A percentile compares a stretch with the other conserved stretches of the same genome.
These are phyloP conservation scores for Pyronema domesticum DNA, from an alignment of 495 filamentous ascomycete genomes.

Conservation along the genomic window DNA sequence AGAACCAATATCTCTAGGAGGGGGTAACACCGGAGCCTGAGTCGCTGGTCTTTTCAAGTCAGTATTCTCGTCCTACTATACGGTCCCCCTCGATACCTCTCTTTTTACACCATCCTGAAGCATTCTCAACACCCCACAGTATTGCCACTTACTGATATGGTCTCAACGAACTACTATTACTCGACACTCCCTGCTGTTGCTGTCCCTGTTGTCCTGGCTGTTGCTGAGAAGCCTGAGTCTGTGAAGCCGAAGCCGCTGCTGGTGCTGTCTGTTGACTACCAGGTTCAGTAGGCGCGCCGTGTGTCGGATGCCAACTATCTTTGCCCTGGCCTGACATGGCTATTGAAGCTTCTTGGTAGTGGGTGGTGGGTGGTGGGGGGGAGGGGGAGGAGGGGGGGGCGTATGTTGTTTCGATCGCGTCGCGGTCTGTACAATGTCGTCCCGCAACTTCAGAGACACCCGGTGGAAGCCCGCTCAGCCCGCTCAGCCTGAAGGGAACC, in stretches of 20 bases:
- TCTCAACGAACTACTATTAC: no score
- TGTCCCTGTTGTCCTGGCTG: background rate
- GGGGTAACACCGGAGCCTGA: constrained; percentile 18
- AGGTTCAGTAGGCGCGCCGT: constrained; percentile 6
- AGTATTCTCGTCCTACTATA: background rate
- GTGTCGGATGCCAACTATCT: constrained; percentile 23
- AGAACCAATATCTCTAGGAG: constrained; percentile 14
- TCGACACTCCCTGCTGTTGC: no score
- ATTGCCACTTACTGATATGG: background rate
- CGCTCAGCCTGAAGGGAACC: no score
- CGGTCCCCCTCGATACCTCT: background rate
- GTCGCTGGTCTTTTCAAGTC: constrained; percentile 1
- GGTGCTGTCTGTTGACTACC: constrained; percentile 9
- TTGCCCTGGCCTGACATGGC: constrained; percentile 17
- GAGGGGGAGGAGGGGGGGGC: no score
- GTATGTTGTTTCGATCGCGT: no score
- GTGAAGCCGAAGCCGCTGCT: constrained; percentile 7
- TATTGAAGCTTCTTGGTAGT: no score
- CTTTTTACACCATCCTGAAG: no score
- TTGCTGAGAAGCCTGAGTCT: background rate
- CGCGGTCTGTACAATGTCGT: no score
- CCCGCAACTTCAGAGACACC: no score
- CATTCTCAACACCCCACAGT: no score
- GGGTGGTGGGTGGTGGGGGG: no score
- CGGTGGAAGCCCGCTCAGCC: no score